A percentile compares a stretch with the other conserved stretches of the same genome.
phyloP scores from a whole-genome alignment of 495 filamentous ascomycete genomes.

The Bacidia gigantensis region DNA sequence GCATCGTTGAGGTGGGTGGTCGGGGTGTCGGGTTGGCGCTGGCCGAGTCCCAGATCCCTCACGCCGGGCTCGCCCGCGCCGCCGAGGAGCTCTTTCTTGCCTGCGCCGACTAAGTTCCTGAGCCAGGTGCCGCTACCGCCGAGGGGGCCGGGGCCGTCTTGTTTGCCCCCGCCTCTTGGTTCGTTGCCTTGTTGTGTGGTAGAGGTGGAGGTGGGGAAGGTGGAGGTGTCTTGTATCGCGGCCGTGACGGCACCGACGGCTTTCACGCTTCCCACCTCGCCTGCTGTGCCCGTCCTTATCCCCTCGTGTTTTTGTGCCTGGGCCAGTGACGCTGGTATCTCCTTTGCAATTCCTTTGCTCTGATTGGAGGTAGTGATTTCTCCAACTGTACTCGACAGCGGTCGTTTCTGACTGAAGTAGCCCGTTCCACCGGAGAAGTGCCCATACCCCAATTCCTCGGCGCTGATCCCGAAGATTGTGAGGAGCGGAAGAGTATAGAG shows the following conservation, averaged over 20 bases:
- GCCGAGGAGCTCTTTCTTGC: no score
- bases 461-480: slow-evolving; percentile 44
- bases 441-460: slow-evolving; percentile 41
- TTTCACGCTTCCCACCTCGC: background rate
- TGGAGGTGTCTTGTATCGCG: background rate
- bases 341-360: no score
- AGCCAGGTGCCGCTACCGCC: no score
- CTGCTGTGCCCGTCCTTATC: no score
- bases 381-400: background rate
- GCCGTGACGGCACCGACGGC: no score
- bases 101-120: no score
- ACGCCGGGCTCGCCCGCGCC: no score
- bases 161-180: background rate
- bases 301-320: no score
- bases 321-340: no score
- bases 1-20: background rate
- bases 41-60: background rate
- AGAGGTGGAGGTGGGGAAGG: background rate
- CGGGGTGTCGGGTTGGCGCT: background rate
- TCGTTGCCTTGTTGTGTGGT: background rate
- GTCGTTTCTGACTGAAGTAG: background rate
- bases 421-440: background rate
- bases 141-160: no score
- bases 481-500: slow-evolving; percentile 44
- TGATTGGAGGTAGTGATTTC: no score